A percentile compares a stretch with the other conserved stretches of the same genome.
Evolutionary conservation across 148 eudicot genomes (phyloP).

Genomic region (Heliamphora exappendiculata): DNA sequence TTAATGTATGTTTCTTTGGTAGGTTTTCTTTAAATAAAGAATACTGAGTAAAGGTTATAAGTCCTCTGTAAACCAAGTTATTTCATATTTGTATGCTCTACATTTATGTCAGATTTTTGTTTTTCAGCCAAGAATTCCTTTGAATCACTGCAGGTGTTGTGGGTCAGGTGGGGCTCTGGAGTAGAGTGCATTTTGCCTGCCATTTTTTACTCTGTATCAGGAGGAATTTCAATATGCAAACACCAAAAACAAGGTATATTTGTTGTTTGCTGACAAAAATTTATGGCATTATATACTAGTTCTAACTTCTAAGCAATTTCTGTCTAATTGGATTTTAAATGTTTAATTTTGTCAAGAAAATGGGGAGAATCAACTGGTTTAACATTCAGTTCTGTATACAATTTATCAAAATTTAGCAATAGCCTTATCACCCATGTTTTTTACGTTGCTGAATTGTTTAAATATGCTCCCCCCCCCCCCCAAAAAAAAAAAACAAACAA

Average conservation of each 20-base stretch:
- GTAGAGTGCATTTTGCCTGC: constrained; percentile 9
- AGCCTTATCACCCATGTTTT: neutral
- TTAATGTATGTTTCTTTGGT: constrained; percentile 27
- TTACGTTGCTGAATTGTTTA: neutral
- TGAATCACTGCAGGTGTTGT: constrained; percentile 24
- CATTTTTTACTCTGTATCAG: constrained; percentile 9
- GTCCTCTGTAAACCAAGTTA: constrained; percentile 16
- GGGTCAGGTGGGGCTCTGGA: constrained; percentile 37
- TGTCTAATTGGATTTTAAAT: neutral
- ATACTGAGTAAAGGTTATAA: constrained; percentile 22
- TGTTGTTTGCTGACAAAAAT: neutral
- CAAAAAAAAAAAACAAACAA: no score
- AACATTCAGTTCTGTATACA: neutral
- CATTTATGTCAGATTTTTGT: constrained; percentile 15
- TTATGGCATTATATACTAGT: neutral
- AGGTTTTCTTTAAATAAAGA: constrained; percentile 17
- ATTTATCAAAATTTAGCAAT: neutral
- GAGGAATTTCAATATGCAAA: constrained; percentile 58
- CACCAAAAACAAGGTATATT: constrained; percentile 62
- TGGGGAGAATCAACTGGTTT: constrained; percentile 4
- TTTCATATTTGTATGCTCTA: constrained; percentile 19
- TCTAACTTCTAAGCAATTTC: neutral
- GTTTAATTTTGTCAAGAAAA: neutral
- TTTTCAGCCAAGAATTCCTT: constrained; percentile 20
- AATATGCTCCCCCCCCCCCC: no score